A percentile compares a stretch with the other conserved stretches of the same genome.
phyloP scores from a whole-genome alignment of 352 stramenopile species.

The Phytopythium kandeliae region DNA sequence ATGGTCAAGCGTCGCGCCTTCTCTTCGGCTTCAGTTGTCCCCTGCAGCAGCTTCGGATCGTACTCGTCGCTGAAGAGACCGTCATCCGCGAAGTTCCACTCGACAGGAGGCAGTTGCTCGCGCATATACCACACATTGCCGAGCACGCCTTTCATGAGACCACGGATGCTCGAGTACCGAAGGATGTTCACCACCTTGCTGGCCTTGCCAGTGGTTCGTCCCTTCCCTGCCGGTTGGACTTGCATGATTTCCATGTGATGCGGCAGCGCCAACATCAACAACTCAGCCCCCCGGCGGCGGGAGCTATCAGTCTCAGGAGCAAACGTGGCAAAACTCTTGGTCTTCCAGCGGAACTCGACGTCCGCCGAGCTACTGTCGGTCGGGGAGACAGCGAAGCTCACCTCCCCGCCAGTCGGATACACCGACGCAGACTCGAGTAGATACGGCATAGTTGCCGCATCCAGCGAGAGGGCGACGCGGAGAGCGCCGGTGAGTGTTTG shows the following conservation, averaged over 20 bases:
- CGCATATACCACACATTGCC: slow-evolving; percentile 61
- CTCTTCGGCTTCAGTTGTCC: slow-evolving; percentile 6
- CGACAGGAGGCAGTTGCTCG: slow-evolving; percentile 44
- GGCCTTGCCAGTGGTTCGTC: background rate
- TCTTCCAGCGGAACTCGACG: slow-evolving; percentile 64
- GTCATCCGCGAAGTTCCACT: slow-evolving; percentile 60
- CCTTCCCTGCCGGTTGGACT: slow-evolving; percentile 7
- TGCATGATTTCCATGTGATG: slow-evolving; percentile 65
- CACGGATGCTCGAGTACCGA: slow-evolving; percentile 66
- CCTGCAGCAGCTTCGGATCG: slow-evolving; percentile 4
- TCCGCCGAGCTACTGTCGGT: slow-evolving; percentile 22
- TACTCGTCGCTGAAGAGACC: slow-evolving; percentile 45
- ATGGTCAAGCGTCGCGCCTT: slow-evolving; percentile 25
- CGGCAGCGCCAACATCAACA: slow-evolving; percentile 70
- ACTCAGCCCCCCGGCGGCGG: slow-evolving; percentile 11
- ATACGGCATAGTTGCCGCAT: slow-evolving; percentile 30
- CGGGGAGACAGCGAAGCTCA: slow-evolving; percentile 33
- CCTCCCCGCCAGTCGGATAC: slow-evolving; percentile 48
- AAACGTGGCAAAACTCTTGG: slow-evolving; percentile 31
- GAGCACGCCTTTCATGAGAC: slow-evolving; percentile 62
- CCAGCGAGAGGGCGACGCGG: slow-evolving; percentile 40
- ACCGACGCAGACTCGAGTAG: slow-evolving; percentile 52
- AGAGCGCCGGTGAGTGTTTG: slow-evolving; percentile 46
- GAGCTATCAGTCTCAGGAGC: slow-evolving; percentile 14
- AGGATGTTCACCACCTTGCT: slow-evolving; percentile 35